These are phyloP conservation scores for Mycena haematopus DNA, from an alignment of 768 basidiomycete species.

Conservation along the genomic window DNA sequence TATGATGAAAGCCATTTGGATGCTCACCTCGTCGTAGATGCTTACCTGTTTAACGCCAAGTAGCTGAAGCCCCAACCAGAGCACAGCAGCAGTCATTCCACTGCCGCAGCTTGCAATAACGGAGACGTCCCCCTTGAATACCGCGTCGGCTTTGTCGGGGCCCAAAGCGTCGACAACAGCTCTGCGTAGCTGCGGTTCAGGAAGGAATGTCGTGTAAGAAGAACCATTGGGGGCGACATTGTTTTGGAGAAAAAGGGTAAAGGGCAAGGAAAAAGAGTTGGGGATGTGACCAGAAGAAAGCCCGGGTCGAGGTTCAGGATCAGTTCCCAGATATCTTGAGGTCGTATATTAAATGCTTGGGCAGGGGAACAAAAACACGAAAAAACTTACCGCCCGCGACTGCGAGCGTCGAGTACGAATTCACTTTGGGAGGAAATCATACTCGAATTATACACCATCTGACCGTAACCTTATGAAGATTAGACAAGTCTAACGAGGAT, in stretches of 20 bases:
- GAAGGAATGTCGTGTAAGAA: conserved; percentile 65
- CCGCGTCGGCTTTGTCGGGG: conserved; percentile 53
- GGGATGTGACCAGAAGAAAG: conserved; percentile 95
- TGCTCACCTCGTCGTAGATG: conserved; percentile 90
- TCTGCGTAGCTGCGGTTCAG: conserved; percentile 61
- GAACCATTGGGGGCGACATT: conserved; percentile 45
- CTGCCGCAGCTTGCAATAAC: conserved; percentile 89
- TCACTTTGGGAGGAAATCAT: conserved; percentile 55
- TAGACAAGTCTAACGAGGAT: conserved; percentile 19
- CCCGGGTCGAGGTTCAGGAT: conserved; percentile 89
- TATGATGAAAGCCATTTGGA: background rate
- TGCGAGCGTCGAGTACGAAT: conserved; percentile 87
- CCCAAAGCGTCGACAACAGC: conserved; percentile 73
- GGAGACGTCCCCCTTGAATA: conserved; percentile 64
- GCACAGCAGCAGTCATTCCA: conserved; percentile 96
- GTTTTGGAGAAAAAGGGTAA: conserved; percentile 70
- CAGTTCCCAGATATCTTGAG: conserved; percentile 75
- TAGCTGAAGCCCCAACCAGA: conserved; percentile 91
- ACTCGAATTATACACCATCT: conserved; percentile 76
- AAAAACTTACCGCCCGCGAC: conserved; percentile 71
- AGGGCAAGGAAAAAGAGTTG: conserved; percentile 83
- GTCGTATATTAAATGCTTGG: background rate
- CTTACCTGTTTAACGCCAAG: conserved; percentile 65
- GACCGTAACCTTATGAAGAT: conserved; percentile 68
- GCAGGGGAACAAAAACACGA: background rate